A percentile compares a stretch with the other conserved stretches of the same genome.
Evolutionary conservation across 2,329 filamentous ascomycete genomes (phyloP).

Genomic region (Colletotrichum musae): DNA sequence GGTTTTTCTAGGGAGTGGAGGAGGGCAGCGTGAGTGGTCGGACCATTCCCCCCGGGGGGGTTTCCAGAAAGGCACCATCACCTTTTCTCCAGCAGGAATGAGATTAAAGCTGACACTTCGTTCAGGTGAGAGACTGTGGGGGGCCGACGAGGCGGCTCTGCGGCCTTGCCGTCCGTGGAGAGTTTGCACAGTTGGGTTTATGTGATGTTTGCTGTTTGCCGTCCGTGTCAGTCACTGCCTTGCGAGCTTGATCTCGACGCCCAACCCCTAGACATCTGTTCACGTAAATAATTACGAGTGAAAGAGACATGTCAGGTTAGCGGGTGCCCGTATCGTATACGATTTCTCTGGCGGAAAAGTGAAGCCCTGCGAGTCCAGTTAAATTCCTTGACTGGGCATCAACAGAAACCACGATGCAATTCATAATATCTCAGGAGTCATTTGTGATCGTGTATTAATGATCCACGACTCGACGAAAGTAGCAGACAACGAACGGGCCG

Average conservation of each 20-base stretch:
- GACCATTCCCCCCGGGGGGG: slow-evolving; percentile 14
- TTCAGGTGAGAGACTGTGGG: not conserved
- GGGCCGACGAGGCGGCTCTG: not conserved
- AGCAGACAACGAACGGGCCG: not conserved
- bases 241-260: not conserved
- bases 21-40: not conserved
- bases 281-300: too few relatives aligned
- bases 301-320: not conserved
- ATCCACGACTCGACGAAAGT: not conserved
- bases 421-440: not conserved
- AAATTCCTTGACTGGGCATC: not conserved
- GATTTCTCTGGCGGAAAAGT: not conserved
- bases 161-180: not conserved
- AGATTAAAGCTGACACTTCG: not conserved
- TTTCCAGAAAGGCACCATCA: not conserved
- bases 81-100: not conserved
- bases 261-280: not conserved
- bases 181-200: not conserved
- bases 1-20: not conserved
- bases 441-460: not conserved
- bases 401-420: not conserved
- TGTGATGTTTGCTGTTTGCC: not conserved
- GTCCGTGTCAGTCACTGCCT: not conserved
- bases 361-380: not conserved
- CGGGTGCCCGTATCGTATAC: not conserved